phyloP scores from a whole-genome alignment of 164 flowering plant species.

The Magnolia sinica region DNA sequence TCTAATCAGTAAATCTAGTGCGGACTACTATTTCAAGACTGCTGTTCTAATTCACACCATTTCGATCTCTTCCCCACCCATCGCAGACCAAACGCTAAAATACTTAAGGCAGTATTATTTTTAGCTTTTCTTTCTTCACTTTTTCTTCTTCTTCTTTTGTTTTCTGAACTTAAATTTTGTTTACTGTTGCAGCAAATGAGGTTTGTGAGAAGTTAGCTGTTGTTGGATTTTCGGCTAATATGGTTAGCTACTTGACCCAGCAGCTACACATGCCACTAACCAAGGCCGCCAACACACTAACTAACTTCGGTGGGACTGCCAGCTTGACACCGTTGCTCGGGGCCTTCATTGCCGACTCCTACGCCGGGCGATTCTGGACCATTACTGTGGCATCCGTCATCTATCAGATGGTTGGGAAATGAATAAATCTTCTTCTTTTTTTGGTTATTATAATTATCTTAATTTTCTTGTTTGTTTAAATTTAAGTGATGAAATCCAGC shows the following conservation, averaged over 20 bases:
- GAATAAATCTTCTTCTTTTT: not conserved
- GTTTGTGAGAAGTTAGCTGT: constrained; percentile 86
- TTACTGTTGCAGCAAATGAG: constrained; percentile 65
- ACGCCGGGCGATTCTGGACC: constrained; percentile 88
- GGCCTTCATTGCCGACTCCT: constrained; percentile 82
- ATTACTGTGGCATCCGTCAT: constrained; percentile 74
- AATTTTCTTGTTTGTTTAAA: not conserved
- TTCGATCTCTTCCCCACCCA: too few species aligned
- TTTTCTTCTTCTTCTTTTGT: not conserved
- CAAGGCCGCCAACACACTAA: constrained; percentile 86
- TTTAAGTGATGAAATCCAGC: too few species aligned
- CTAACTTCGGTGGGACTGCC: constrained; percentile 86
- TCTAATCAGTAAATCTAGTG: too few species aligned
- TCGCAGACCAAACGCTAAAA: too few species aligned
- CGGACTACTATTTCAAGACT: too few species aligned
- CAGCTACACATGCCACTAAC: constrained; percentile 81
- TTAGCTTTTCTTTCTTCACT: not conserved
- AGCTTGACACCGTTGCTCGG: constrained; percentile 88
- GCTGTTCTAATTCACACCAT: too few species aligned
- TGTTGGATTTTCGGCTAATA: constrained; percentile 78
- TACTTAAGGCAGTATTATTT: not conserved
- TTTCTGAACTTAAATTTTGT: not conserved
- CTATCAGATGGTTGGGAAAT: constrained; percentile 58
- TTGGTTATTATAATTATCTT: not conserved
- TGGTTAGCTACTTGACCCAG: constrained; percentile 79